Evolutionary conservation across 2,329 filamentous ascomycete genomes (phyloP), one percentile per base, ranked within the genome.

Genomic region (Colletotrichum sp.): DNA sequence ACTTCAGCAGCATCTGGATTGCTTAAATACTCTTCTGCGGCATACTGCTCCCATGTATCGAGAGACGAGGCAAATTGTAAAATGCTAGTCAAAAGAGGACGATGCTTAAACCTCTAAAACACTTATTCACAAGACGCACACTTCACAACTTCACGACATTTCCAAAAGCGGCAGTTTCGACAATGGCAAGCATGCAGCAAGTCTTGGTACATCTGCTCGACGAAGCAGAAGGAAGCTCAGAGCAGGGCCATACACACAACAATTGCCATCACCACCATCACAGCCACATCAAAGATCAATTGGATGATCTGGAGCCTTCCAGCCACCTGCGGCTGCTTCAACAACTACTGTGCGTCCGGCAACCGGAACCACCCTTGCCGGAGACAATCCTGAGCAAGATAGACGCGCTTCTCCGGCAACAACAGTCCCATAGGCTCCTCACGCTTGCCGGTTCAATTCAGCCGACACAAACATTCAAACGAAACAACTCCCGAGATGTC

Each of bases 281-380:
- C 21, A 39, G 39, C 9, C 74, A 76, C 12, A 70, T 73, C 26
- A 66, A 67, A 26, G 69, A 76, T 10, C 73, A 77, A 9, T 55
- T 73, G 2, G 65, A 76, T 2, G 64, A 79, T 59, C 13, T 71
- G 8, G 69, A 76, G 21, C 73, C 55, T 7, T 67, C 68, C 8
- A 77, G 55, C 15, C 78, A 78, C 43, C 21, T 78, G 18, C 74
- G 60, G 6, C 57, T 78, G 15, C 30, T 78, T 15, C 77, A 78
- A 18, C 79, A 82, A 26, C 76, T 83, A 5, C 77, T 84, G 4
- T 83, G 82, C 32, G 76, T 81, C 7, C 81, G 81, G 6, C 71
- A 77, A 6, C 78, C 81, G 6, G 34, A 71, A 4, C 75, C 80
- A 1, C 73, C 75, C 4, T 72, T 83, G 5, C 77, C 80, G 9